Base-by-base conservation (phyloP, 202 grass and related monocot genomes). In the Panicum hallii region DNA sequence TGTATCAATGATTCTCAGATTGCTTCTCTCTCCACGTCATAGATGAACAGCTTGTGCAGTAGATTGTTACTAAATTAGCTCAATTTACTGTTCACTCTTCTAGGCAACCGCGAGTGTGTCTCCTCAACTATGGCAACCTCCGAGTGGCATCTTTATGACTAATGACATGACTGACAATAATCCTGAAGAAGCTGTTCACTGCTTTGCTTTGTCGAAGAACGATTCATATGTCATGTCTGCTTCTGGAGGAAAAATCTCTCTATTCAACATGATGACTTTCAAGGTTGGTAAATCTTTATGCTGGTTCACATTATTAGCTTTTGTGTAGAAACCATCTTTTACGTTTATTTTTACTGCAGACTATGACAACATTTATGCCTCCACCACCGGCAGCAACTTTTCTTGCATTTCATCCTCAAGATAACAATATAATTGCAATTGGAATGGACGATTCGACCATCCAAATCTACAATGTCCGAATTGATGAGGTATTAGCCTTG, bases 181-280 rank as follows among this genome's bases (percentile, higher is more conserved):
- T 92, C 87, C 95, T 82, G 95, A 98, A 82, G 93, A 98, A 48
- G 87, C 90, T 20, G 95, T 98, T 77, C 95, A 92, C 40, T 98
- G 92, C 85, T 98, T 98, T 98, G 95, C 95, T 73, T 77, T 98
- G 85, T 98, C 95, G 17, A 98, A 98, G 83, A 98, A 98, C 13
- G 95, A 98, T 86, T 98, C 95, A 26, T 98, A 98, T 88, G 95
- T 98, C 70, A 95, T 98, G 95, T 98, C 95, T 47, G 95, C 95
- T 89, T 98, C 95, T 67, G 95, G 95, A 74, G 95, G 93, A 43
- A 98, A 98, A 82, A 98, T 98, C 20, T 98, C 95, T 64, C 74
- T 98, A 14, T 98, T 95, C 91, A 98, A 98, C 85, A 98, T 98
- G 95, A 98, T 98, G 95, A 98, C 95, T 58, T 98, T 98, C 86